Evolutionary conservation across 2,329 filamentous ascomycete species (phyloP), one percentile per base, ranked within the genome.

Genomic region (Alternaria gansuensis): DNA sequence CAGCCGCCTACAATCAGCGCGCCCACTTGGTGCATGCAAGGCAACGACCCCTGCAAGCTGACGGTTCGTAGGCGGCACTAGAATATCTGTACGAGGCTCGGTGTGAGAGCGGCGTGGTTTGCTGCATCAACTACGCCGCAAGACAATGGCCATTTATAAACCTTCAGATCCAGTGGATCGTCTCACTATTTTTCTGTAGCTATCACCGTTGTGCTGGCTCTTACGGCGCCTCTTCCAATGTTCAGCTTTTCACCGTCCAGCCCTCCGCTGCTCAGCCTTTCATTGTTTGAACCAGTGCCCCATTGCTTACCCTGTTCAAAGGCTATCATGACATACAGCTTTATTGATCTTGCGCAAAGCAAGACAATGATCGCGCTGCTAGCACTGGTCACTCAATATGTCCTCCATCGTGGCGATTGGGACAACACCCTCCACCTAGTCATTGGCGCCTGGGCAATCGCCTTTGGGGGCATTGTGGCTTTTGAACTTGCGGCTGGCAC

Each of bases 341-440:
- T 44, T 13, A 23, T 60, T 23, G 62, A 64, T 41, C 51, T 72
- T 41, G 57, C 65, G 39, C 65, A 54, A 29, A 73, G 60, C 57
- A 70, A 70, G 39, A 49, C 60, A 17, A 28, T 70, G 5, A 58
- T 67, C 13, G 66, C 57, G 17, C 39, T 41, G 8, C 59, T 74
- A 9, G 73, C 67, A 14, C 64, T 75, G 8, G 36, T 60, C 8
- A 69, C 70, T 5, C 72, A 75, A 55, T 56, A 61, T 7, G 26
- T 68, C 5, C 54, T 72, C 13, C 66, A 69, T 34, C 58, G 54
- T 26, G 62, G 59, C n/a, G 70, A 75, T 53, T 73, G 66, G 65
- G 70, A 74, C 33, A 67, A 67, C 17, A 10, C 29, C 3, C 54
- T 65, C 5, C 60, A 70, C 51, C 14, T 59, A 1, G 31, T 73